Percentiles rank a stretch among this genome's conserved stretches.
phyloP scores from a whole-genome alignment of 2,329 filamentous ascomycete species.

The Cordyceps farinosa region DNA sequence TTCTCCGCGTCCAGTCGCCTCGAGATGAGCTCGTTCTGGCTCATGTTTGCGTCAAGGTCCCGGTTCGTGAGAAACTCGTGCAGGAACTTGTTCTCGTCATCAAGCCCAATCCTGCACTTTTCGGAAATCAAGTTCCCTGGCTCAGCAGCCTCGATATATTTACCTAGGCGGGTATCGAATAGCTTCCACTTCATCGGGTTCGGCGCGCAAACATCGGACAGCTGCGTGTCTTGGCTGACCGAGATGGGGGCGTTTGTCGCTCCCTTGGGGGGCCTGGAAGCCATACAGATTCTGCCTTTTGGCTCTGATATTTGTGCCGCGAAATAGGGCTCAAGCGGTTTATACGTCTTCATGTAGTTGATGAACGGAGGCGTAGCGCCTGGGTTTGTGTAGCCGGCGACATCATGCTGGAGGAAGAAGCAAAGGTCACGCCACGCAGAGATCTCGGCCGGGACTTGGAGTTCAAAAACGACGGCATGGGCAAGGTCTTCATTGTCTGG shows the following conservation, averaged over 20 bases:
- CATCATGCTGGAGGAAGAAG: background rate
- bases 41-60: background rate
- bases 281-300: background rate
- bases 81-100: background rate
- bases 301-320: background rate
- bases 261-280: background rate
- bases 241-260: background rate
- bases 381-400: background rate
- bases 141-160: background rate
- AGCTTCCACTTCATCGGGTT: background rate
- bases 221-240: background rate
- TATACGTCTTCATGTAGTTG: background rate
- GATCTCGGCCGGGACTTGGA: background rate
- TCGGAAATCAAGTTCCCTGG: fast-evolving
- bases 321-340: fast-evolving
- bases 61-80: background rate
- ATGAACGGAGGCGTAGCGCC: background rate
- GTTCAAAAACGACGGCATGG: background rate
- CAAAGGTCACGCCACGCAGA: background rate
- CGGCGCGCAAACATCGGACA: background rate
- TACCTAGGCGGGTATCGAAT: background rate
- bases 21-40: background rate
- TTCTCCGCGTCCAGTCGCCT: background rate
- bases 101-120: background rate
- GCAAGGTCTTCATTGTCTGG: background rate